Evolutionary conservation across 805 yeast species (phyloP), one percentile per base, ranked within the genome.

Genomic region (Yarrowia bubula): DNA sequence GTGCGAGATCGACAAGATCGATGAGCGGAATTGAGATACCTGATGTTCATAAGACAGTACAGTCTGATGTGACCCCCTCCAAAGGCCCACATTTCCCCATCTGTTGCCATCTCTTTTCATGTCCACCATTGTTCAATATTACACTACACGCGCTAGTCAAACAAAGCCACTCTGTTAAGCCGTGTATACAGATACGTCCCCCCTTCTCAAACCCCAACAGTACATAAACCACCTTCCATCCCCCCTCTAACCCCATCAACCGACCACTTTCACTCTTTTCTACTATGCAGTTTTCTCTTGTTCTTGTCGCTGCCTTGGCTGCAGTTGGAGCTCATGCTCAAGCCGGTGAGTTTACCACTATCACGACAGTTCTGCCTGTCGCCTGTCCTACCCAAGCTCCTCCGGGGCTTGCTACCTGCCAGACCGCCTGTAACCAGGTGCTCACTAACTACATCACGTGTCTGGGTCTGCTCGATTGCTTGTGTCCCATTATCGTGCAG

Each of bases 301-400:
- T 51, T 51, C 10, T 51, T n/a, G 39, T 51, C 28, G 60, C 60
- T 38, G 60, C 60, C 35, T 43, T 35, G 14, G 60, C 60, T 28
- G 60, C 37, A n/a, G 60, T 15, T 38, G 60, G 60, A 14, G 60
- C 44, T 22, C 33, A 51, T n/a, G 60, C 60, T 17, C 60, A 51
- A 31, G 60, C 41, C 35, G 55, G 55, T 35, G 41, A 48, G 41
- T 48, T 48, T 6, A 33, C 55, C 18, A 48, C 55, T 8, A 13
- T 51, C 35, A 9, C 43, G 7, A 35, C 60, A 9, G 8, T 51
- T 39, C 44, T 51, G 13, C 46, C 60, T 8, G 35, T 22, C 44
- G 1, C 44, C 3, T 51, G 60, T 7, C 2, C 46, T 9, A 14
- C 60, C 38, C 17, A 18, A 0, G 28, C 61, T 7, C 9, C 28